Evolutionary conservation across 169 alveolate species (phyloP), one percentile per base, ranked within the genome.

Genomic region (Eimeria sp.): DNA sequence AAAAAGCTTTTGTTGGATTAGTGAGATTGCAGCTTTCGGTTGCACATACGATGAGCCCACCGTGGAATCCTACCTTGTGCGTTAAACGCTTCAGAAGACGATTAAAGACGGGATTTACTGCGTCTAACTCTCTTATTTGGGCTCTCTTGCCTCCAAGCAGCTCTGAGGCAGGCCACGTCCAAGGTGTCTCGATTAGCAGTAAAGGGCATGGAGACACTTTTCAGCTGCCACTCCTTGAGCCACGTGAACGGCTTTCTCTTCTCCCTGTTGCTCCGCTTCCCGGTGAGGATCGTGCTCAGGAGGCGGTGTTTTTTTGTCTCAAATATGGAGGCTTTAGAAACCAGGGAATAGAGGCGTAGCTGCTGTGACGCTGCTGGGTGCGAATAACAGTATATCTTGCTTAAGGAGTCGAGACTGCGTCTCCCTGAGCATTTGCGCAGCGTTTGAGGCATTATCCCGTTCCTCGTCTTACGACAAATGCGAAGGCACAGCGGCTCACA

Each of bases 181-280:
- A 72, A 20, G 40, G 68, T 33, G 60, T 30, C 66, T 2, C 91
- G 27, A 49, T 13, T 27, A 23, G 58, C 78, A 62, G 27, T 9
- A 49, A 18, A 58, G 27, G 33, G 43, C n/a, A 43, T 11, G 91
- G 25, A 37, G 62, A 62, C 58, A 40, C 80, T 20, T 37, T 30
- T 4, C 58, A 30, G 80, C 80, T 71, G 78, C 64, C 78, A 33
- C 78, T 85, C 40, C 91, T 85, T 49, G 60, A 49, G 62, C 91
- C 91, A 8, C 30, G 71, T 40, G 91, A 85, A 62, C 91, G 91
- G 62, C 91, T 85, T 16, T 37, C 91, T 0, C 91, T 85, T 20
- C 52, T 85, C 30, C 91, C 91, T 37, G 80, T 85, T 85, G 54
- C 91, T 37, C 91, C 91, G 23, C 91, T 85, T 33, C 91, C 91